Base-by-base conservation (phyloP, 2,329 filamentous ascomycete genomes). In the Ascosphaera pollenicola region DNA sequence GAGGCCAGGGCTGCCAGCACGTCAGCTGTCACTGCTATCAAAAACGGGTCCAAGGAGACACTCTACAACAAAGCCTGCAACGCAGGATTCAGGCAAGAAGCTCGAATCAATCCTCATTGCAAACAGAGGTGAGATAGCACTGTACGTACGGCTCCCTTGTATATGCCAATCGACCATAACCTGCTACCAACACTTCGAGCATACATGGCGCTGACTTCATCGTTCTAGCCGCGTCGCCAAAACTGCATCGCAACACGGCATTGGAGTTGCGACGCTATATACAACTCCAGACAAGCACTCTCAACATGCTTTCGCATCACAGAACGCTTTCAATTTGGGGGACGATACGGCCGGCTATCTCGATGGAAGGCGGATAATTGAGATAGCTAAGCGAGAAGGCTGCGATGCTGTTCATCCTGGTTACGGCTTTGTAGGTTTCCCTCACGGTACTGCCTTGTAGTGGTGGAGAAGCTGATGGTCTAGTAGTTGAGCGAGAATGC, bases 331-430 rank as follows among this genome's bases (percentile, higher is more conserved):
- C 37, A 84, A 83, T 45, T 70, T 98, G 8, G 85, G 85, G 17
- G 46, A 47, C 16, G 72, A 77, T 6, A 73, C 83, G 13, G 78
- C 78, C 37, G 84, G 79, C 39, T 98, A 98, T 55, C 74, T 98
- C 34, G 87, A 98, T 55, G 85, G 85, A 41, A 81, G 92, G 51
- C 75, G 80, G 45, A 95, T 98, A 53, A 87, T 98, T 45, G 69
- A 73, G 19, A 73, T 93, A 42, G 89, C 87, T 11, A 84, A 85
- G 61, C 67, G 78, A 49, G 73, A 87, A 51, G 79, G 79, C 35
- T 94, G 91, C 51, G 73, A 87, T 54, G 87, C 83, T 3, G 77
- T 98, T 47, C 89, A 98, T 57, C 89, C 89, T 0, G 89, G 89
- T 17, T 98, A 98, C 62, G 89, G 89, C 35, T 98, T 77, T 55